Conservation (phyloP, 208 protist species). For the Herpetomonas tarakana region DNA sequence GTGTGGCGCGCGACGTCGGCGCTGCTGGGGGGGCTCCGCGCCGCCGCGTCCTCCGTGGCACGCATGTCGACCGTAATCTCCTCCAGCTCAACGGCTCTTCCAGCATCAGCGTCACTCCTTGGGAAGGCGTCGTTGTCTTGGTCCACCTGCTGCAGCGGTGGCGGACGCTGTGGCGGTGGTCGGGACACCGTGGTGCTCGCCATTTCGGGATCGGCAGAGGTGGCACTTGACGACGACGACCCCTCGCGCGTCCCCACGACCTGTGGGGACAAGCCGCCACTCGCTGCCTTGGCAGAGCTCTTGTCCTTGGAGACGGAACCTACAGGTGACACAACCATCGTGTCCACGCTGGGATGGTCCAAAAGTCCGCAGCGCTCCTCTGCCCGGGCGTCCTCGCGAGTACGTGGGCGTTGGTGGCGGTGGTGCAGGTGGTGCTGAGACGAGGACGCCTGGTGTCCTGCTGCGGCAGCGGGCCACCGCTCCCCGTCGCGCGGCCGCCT, state of each 20-base stretch:
- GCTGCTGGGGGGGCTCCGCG: no score
- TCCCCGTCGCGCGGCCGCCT: no score
- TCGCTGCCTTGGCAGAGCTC: neutral
- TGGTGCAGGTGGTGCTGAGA: neutral
- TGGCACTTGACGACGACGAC: neutral
- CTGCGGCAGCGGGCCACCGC: no score
- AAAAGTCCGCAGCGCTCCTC: no score
- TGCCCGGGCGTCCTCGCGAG: neutral
- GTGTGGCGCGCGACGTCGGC: neutral
- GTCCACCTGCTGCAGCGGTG: no score
- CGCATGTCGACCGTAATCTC: neutral
- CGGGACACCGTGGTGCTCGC: neutral
- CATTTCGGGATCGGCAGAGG: neutral
- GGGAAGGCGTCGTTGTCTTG: neutral
- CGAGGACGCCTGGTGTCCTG: neutral
- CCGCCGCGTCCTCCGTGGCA: neutral
- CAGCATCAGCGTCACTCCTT: neutral
- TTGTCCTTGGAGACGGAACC: neutral
- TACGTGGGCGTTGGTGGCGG: neutral
- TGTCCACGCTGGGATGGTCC: neutral
- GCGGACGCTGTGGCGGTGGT: no score
- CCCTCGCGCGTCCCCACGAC: no score
- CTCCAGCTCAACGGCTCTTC: neutral
- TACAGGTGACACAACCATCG: neutral
- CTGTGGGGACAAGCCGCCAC: no score